Base-by-base conservation (phyloP, 805 yeast genomes). In the Saccharomyces eubayanus region DNA sequence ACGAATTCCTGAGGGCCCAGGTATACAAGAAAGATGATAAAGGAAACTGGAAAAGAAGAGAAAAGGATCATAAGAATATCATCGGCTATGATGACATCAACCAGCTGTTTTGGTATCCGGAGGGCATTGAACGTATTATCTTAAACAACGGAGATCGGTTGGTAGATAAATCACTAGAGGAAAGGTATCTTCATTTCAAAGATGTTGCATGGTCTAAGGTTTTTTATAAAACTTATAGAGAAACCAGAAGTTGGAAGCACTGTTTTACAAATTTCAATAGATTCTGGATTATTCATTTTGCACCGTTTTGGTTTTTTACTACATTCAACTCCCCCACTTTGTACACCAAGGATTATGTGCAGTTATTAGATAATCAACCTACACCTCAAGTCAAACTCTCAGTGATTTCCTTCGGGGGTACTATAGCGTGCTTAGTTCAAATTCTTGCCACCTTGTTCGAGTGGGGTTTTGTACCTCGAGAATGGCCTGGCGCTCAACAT, bases 51-150 rank as follows among this genome's bases (percentile, higher is more conserved):
- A 75, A 77, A 40, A 80, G 83, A 69, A 80, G 83, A 56, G 90
- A 83, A 62, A 78, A 78, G 60, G 94, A 89, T 71, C 94, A 89
- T 64, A 75, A 81, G 14, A 71, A 78, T 28, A 80, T 81, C 4
- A 83, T 89, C 55, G 97, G 97, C 0, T 89, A 89, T 67, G 97
- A 89, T 71, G 97, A 89, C 67, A 83, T 89, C 67, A 89, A 89
- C 65, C 96, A 89, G 63, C 72, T 86, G 41, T 89, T 89, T 64
- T 89, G 97, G 97, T 83, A 85, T 60, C 76, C 82, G 2, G 78
- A 81, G 56, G 89, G 94, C 0, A 72, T 89, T 51, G 81, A 81
- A 57, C 76, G 77, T 50, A 75, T 89, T 20, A 69, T 71, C 1
- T 64, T 85, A 31, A 62, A 69, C 2, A 76, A 75, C 46, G 73